Evolutionary conservation across 2,329 filamentous ascomycete species (phyloP).

Genomic region (Trichoderma sp.): DNA sequence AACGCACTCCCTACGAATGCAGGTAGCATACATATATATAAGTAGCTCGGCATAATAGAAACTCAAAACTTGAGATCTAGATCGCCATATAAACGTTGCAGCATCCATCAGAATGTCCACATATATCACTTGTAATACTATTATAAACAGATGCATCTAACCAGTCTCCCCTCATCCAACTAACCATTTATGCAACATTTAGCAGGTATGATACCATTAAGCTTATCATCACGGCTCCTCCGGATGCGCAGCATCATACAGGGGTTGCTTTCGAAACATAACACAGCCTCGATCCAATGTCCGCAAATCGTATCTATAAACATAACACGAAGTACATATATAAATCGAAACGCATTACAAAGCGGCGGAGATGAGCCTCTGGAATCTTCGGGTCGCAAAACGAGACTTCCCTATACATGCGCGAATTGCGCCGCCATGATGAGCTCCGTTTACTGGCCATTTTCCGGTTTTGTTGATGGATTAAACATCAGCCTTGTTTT

Average conservation of each 20-base stretch:
- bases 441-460: not conserved
- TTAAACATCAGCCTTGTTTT: not conserved
- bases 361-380: not conserved
- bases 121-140: not conserved
- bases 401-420: not conserved
- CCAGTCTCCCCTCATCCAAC: not conserved
- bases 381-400: not conserved
- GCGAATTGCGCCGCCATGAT: not conserved
- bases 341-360: not conserved
- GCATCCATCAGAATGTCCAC: not conserved
- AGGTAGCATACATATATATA: not conserved
- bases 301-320: not conserved
- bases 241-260: not conserved
- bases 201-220: not conserved
- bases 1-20: not conserved
- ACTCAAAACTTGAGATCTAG: not conserved
- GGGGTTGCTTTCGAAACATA: not conserved
- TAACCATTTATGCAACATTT: not conserved
- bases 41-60: not conserved
- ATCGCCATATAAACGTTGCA: not conserved
- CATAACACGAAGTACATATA: not conserved
- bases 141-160: not conserved
- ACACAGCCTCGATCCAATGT: not conserved
- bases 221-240: not conserved
- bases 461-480: not conserved